Base-by-base conservation (phyloP, 805 yeast genomes). In the Wickerhamomyces queroliae region DNA sequence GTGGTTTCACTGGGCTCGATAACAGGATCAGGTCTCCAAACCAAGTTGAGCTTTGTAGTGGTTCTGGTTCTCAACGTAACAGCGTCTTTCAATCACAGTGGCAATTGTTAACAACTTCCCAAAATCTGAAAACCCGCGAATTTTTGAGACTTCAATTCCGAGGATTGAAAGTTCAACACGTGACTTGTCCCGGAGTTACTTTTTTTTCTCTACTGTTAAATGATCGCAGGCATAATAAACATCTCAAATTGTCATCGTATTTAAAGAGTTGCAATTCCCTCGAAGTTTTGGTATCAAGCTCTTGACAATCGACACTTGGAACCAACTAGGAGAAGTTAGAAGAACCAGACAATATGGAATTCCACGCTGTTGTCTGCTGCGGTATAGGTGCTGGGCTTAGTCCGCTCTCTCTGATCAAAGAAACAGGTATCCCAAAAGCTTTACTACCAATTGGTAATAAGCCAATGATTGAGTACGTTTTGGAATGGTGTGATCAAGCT, bases 401-500 rank as follows among this genome's bases (percentile, higher is more conserved):
- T 13, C 98, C 98, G 0, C 76, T 91, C 45, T 74, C 90, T 0
- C 66, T 72, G 21, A 70, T 68, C 27, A 66, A 80, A 36, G 72
- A 76, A 13, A 68, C 83, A 2, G 90, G 93, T 15, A 58, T 74
- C 7, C 76, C 95, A 8, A 93, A 93, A 64, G 95, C 97, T 0
- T 66, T 90, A 36, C 62, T 95, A 33, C 98, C 98, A 2, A 70
- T 93, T 26, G 98, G 93, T 7, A 90, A 90, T 59, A 75, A 75
- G 53, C 95, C 96, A 12, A 81, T 93, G 88, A 66, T 93, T 32
- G 82, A 81, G 52, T 84, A 87, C 56, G 95, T 84, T 2, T 68
- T 93, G 26, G 90, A 84, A 50, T 93, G 98, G 98, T 90, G 98
- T 67, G 89, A 80, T 53, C 71, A 73, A 55, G 96, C 95, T 3